Conservation (phyloP, 305 asterid species). For the Plantago rigida region DNA sequence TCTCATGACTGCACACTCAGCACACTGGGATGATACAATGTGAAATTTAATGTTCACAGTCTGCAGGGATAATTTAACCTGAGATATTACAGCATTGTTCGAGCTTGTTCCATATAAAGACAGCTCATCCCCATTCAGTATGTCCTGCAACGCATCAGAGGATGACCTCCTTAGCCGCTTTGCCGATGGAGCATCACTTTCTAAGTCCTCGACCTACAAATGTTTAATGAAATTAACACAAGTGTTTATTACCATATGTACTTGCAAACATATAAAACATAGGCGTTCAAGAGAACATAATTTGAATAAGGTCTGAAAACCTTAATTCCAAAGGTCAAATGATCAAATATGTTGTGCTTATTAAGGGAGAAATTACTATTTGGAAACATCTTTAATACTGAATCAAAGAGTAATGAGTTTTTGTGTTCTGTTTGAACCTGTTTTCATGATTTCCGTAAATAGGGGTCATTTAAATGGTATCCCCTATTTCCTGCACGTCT, state of each 20-base stretch:
- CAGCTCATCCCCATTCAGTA: conserved; percentile 74
- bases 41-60: conserved; percentile 21
- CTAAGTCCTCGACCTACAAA: conserved; percentile 80
- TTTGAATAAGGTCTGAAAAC: background rate
- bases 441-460: too few relatives aligned
- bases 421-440: too few relatives aligned
- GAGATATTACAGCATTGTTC: conserved; percentile 67
- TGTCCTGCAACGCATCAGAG: conserved; percentile 80
- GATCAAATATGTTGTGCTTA: too few relatives aligned
- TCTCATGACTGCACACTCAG: background rate
- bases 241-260: conserved; percentile 2
- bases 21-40: background rate
- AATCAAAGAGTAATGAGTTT: too few relatives aligned
- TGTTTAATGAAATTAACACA: conserved; percentile 22
- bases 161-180: conserved; percentile 76
- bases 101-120: conserved; percentile 70
- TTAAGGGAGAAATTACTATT: too few relatives aligned
- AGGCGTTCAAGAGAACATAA: conserved; percentile 13
- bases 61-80: conserved; percentile 45
- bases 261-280: conserved; percentile 6
- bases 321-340: too few relatives aligned
- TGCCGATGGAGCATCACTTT: conserved; percentile 62
- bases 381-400: too few relatives aligned
- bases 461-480: too few relatives aligned
- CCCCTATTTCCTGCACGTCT: too few relatives aligned